These are phyloP conservation scores for Yamadazyma trypodendri DNA, from an alignment of 1,139 yeast genomes.

Conservation along the genomic window DNA sequence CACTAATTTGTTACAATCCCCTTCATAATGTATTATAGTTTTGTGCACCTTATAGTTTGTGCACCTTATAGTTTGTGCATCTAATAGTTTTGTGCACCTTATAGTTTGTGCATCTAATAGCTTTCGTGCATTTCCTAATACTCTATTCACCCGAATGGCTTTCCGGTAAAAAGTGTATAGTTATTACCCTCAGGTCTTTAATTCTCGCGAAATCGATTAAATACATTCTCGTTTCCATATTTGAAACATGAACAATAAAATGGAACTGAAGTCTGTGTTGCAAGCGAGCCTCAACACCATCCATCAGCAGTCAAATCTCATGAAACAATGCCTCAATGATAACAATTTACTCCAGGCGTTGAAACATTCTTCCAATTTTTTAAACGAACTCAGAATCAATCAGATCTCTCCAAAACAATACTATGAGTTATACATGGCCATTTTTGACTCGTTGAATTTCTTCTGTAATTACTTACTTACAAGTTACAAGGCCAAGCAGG, in stretches of 20 bases:
- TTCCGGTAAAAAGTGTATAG: no score
- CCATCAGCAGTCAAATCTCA: conserved; percentile 66
- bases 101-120: no score
- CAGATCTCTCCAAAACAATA: conserved; percentile 85
- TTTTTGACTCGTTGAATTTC: conserved; percentile 78
- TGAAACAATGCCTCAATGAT: conserved; percentile 78
- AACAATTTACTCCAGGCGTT: conserved; percentile 79
- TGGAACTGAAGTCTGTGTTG: conserved; percentile 21
- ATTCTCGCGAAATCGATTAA: no score
- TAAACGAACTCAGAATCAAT: conserved; percentile 78
- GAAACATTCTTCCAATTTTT: conserved; percentile 80
- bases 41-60: no score
- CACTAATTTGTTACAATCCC: no score
- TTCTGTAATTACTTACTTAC: conserved; percentile 65
- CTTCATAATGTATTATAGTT: neutral
- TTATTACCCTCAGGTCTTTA: no score
- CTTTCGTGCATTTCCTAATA: no score
- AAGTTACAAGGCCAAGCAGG: conserved; percentile 51
- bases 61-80: no score
- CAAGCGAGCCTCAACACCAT: conserved; percentile 59
- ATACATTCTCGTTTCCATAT: no score
- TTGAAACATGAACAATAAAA: conserved; percentile 4
- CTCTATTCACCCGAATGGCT: no score
- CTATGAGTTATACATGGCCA: conserved; percentile 84
- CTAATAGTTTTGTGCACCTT: no score